Conservation (phyloP, 768 basidiomycete species). For the Auricularia cornea region DNA sequence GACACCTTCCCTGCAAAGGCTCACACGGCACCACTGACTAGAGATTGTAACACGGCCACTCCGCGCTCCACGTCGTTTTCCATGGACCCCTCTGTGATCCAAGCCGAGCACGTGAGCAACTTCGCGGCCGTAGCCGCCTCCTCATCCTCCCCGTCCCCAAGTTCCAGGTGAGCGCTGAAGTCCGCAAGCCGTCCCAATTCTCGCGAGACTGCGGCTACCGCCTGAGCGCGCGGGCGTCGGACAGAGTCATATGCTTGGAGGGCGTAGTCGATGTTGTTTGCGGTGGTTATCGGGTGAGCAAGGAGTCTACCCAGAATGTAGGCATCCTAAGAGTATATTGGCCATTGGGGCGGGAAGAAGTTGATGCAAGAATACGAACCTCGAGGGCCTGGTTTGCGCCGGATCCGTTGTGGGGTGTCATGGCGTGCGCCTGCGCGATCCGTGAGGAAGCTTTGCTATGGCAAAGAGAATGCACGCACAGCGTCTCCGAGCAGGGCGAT, state of each 20-base stretch:
- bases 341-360: not conserved
- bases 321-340: constrained; percentile 15
- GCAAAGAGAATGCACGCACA: no score
- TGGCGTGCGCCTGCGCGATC: constrained; percentile 36
- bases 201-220: constrained; percentile 13
- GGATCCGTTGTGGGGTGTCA: constrained; percentile 38
- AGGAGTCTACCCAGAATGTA: constrained; percentile 23
- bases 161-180: constrained; percentile 9
- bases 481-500: constrained; percentile 45
- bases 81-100: not conserved
- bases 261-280: constrained; percentile 17
- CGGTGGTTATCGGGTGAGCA: constrained; percentile 15
- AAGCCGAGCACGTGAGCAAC: not conserved
- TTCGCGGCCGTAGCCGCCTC: not conserved
- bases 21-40: no score
- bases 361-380: constrained; percentile 21
- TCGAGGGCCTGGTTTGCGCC: constrained; percentile 48
- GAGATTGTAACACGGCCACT: not conserved
- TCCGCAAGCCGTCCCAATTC: constrained; percentile 17
- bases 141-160: not conserved
- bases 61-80: not conserved
- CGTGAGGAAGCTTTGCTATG: no score
- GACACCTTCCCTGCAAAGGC: no score
- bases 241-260: constrained; percentile 25
- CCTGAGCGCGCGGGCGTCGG: constrained; percentile 23